Conservation (phyloP, 2,329 filamentous ascomycete species). For the Colletotrichum sp. region DNA sequence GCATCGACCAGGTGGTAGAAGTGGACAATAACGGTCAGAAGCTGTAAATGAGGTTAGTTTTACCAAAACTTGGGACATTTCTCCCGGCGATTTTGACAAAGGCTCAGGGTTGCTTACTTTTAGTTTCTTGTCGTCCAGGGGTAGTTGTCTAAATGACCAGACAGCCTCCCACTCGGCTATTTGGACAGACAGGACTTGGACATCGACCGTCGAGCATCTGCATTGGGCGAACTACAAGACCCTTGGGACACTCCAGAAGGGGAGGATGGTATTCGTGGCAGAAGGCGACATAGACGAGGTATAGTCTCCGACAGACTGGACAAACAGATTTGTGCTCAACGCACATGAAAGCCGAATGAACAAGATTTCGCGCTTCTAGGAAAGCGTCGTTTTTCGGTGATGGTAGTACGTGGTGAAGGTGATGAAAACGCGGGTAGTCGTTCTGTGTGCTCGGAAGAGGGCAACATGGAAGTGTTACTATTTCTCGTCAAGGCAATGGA, state of each 20-base stretch:
- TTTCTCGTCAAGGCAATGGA: neutral
- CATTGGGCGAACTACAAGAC: constrained; percentile 40
- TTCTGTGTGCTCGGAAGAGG: neutral
- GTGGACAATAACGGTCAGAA: constrained; percentile 58
- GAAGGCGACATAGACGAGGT: constrained; percentile 63
- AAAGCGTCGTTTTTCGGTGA: neutral
- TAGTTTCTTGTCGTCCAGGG: neutral
- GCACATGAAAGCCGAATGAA: constrained; percentile 57
- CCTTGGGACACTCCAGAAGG: constrained; percentile 50
- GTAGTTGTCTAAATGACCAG: constrained; percentile 48
- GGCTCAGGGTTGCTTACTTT: neutral
- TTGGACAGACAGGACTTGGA: constrained; percentile 64
- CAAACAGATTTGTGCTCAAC: constrained; percentile 61
- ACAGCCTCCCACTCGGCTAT: constrained; percentile 61
- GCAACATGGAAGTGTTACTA: constrained; percentile 16
- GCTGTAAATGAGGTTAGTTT: constrained; percentile 44
- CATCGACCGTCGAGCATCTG: constrained; percentile 60
- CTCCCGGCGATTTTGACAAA: constrained; percentile 22
- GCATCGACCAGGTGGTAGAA: constrained; percentile 89
- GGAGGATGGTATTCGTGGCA: constrained; percentile 58
- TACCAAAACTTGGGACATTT: constrained; percentile 3
- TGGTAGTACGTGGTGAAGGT: neutral
- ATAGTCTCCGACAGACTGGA: constrained; percentile 64
- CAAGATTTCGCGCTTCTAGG: neutral
- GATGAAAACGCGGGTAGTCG: neutral